phyloP scores from a whole-genome alignment of 2,329 filamentous ascomycete species.

The Pestalotiopsis sp. region DNA sequence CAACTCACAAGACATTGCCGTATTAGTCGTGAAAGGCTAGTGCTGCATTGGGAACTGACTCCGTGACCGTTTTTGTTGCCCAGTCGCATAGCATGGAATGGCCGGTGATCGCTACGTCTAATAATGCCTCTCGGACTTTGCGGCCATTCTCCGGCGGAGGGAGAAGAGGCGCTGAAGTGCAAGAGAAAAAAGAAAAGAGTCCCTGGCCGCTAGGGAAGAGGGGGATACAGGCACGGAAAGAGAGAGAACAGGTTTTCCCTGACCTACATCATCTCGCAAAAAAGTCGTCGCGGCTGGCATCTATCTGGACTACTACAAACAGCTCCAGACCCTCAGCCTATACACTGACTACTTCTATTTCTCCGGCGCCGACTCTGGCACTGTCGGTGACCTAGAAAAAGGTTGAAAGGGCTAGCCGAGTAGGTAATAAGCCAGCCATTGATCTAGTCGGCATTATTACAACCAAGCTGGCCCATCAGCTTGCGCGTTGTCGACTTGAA shows the following conservation, averaged over 20 bases:
- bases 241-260: not conserved
- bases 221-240: not conserved
- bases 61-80: conserved; percentile 4
- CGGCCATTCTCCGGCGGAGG: not conserved
- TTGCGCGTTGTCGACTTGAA: not conserved
- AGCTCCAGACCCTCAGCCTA: not conserved
- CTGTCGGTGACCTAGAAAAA: not conserved
- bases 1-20: conserved; percentile 7
- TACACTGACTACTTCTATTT: not conserved
- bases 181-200: not conserved
- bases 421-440: not conserved
- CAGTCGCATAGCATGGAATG: conserved; percentile 1
- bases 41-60: conserved; percentile 5
- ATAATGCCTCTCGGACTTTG: not conserved
- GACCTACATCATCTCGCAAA: not conserved
- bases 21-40: not conserved
- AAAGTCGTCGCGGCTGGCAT: not conserved
- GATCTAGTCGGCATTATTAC: not conserved
- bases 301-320: not conserved
- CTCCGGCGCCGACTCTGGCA: not conserved
- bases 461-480: not conserved
- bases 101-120: conserved; percentile 2
- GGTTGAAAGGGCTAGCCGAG: not conserved
- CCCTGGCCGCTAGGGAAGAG: not conserved
- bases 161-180: not conserved